phyloP scores from a whole-genome alignment of 495 filamentous ascomycete genomes.

The Hypoxylon rickii region DNA sequence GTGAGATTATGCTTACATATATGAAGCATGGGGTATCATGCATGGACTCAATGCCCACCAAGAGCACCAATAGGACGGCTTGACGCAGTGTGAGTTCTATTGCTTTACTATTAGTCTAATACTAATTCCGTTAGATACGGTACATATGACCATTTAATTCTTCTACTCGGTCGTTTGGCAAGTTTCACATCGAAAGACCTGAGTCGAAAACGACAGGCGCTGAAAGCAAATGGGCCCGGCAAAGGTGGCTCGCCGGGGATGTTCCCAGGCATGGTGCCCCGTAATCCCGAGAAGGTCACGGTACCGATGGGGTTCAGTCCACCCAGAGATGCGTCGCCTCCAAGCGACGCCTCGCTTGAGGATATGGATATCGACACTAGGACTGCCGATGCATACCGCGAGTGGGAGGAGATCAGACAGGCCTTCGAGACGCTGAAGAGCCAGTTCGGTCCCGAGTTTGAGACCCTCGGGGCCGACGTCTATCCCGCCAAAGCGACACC shows the following conservation, averaged over 20 bases:
- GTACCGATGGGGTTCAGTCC: conserved; percentile 64
- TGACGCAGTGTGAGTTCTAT: conserved; percentile 71
- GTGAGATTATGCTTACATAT: conserved; percentile 25
- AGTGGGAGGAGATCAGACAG: conserved; percentile 76
- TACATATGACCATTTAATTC: conserved; percentile 80
- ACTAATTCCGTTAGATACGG: conserved; percentile 61
- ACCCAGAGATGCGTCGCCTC: conserved; percentile 43
- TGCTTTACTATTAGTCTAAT: not conserved
- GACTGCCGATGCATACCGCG: conserved; percentile 69
- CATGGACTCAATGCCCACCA: conserved; percentile 84
- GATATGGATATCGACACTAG: conserved; percentile 60
- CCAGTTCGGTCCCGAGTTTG: conserved; percentile 75
- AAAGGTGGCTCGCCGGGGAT: conserved; percentile 40
- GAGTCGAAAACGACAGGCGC: conserved; percentile 69
- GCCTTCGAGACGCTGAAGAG: conserved; percentile 70
- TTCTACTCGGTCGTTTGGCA: conserved; percentile 80
- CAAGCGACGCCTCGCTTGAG: conserved; percentile 35
- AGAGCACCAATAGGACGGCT: conserved; percentile 76
- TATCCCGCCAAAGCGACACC: conserved; percentile 62
- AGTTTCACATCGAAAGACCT: conserved; percentile 81
- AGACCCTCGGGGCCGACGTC: conserved; percentile 75
- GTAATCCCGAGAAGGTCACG: conserved; percentile 45
- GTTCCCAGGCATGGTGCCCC: conserved; percentile 70
- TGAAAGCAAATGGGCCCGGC: conserved; percentile 48
- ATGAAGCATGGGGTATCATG: conserved; percentile 72